Base-by-base conservation (phyloP, 169 alveolate genomes). In the Theileria luwenshuni region DNA sequence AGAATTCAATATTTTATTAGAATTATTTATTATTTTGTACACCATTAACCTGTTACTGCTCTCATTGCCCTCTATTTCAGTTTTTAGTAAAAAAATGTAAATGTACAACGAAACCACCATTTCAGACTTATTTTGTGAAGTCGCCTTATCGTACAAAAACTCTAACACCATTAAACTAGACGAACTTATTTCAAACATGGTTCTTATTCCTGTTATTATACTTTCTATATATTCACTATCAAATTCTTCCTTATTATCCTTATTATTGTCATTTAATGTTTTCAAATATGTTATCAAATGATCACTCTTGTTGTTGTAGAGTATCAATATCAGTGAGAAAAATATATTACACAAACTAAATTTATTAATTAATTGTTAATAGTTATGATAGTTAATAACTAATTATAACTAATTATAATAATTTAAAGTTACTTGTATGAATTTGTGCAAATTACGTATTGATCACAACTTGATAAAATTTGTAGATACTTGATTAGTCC, bases 261-360 rank as follows among this genome's bases (percentile, higher is more conserved):
- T 23, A 45, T 68, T 75, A 33, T 28, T 42, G 23, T n/a, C n/a
- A n/a, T 49, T n/a, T 19, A n/a, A 49, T 10, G 10, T 21, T 56
- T 56, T 15, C 38, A 56, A 43, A 38, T 56, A 56, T 2, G 32
- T 27, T 41, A 56, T 15, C 8, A 56, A 13, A 21, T n/a, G 35
- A 47, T 68, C 28, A 30, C 33, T 68, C 25, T 2, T 25, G 35
- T 28, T 41, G 23, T 68, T 33, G 61, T 41, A 68, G 41, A 79
- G 47, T 3, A 42, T 74, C 23, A 38, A 5, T 48, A 79, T 35
- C 35, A 79, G 27, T 28, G 83, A 72, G 52, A 79, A 79, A 19
- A 79, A 42, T 45, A 79, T 77, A 32, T 72, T 77, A 48, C 87
- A 79, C 27, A 73, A 28, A 41, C 70, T 79, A 19, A 51, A 58